A percentile compares a stretch with the other conserved stretches of the same genome.
phyloP scores from a whole-genome alignment of 352 stramenopile species.

The Phytophthora colocasiae region DNA sequence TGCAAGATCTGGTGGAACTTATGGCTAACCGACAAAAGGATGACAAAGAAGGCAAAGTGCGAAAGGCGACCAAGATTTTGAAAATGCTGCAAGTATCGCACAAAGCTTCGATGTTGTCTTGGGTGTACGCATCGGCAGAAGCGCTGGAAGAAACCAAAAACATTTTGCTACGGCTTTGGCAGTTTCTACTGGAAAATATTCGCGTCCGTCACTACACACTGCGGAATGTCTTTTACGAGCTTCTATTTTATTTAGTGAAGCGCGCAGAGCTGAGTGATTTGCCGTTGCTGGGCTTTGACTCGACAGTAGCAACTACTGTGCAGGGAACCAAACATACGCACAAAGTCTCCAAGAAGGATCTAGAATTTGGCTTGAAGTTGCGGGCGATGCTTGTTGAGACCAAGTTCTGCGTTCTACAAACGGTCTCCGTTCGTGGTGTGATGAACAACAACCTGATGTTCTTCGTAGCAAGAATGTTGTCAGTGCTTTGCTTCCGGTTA shows the following conservation, averaged over 20 bases:
- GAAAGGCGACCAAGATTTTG: constrained; percentile 90
- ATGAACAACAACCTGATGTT: constrained; percentile 95
- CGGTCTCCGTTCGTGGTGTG: constrained; percentile 85
- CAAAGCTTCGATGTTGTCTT: constrained; percentile 91
- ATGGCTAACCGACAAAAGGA: constrained; percentile 91
- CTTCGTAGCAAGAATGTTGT: constrained; percentile 89
- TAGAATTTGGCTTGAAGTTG: constrained; percentile 87
- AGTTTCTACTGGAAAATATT: constrained; percentile 91
- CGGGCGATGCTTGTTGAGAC: constrained; percentile 91
- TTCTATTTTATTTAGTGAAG: constrained; percentile 91
- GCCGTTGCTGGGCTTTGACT: constrained; percentile 85
- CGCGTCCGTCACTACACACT: constrained; percentile 90
- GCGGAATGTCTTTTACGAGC: constrained; percentile 90
- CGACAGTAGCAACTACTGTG: constrained; percentile 63
- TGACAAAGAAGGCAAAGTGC: constrained; percentile 91
- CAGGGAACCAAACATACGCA: constrained; percentile 76
- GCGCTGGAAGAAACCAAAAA: constrained; percentile 89
- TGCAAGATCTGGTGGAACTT: constrained; percentile 88
- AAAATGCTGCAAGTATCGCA: constrained; percentile 92
- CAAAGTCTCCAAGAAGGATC: constrained; percentile 81
- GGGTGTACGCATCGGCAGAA: constrained; percentile 85
- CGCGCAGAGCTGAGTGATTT: constrained; percentile 87
- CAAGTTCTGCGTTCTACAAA: constrained; percentile 90
- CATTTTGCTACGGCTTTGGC: constrained; percentile 86
- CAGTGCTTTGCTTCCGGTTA: constrained; percentile 86